Evolutionary conservation across 1,284 basidiomycete species (phyloP), one percentile per base, ranked within the genome.

Genomic region (Ganoderma meredithae): DNA sequence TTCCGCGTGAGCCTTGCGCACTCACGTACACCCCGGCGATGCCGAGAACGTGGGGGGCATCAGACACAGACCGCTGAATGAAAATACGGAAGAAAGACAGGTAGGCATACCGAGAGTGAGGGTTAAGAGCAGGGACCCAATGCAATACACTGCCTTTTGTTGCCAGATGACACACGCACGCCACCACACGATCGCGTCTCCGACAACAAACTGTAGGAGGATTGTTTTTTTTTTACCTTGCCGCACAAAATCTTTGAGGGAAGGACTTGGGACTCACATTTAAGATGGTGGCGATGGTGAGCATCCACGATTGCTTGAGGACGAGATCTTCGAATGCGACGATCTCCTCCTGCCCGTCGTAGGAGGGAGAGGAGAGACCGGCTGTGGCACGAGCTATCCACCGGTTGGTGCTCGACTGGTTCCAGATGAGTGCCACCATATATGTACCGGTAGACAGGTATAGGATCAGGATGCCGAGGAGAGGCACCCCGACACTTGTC

Each of bases 101-200:
- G 31, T 31, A 31, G 31, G 5, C 31, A 31, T 31, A 31, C 31
- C 31, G 31, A 31, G 31, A 31, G 31, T 4, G 3, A 31, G 31
- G 31, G 31, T 31, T 31, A 31, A 3, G 3, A 31, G 31, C 31
- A 31, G 31, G 3, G 31, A 31, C 31, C 31, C 31, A 5, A 31
- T 5, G 31, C 31, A 31, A 12, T 27, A 36, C 19, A 62, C 27
- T 1, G 22, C 10, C 12, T 31, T 19, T n/a, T 33, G 27, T 8
- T 25, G 41, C 31, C 31, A 62, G 27, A 62, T 15, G 12, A 52
- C 44, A 33, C 17, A 47, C 8, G 43, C 60, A 36, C 60, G 60
- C 60, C 60, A 62, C 31, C 41, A 36, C 0, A 62, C 44, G 19
- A 62, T n/a, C 4, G 60, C 60, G n/a, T 62, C 60, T 1, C 60